phyloP scores from a whole-genome alignment of 2,329 filamentous ascomycete species.

The Venturiaceae sp. region DNA sequence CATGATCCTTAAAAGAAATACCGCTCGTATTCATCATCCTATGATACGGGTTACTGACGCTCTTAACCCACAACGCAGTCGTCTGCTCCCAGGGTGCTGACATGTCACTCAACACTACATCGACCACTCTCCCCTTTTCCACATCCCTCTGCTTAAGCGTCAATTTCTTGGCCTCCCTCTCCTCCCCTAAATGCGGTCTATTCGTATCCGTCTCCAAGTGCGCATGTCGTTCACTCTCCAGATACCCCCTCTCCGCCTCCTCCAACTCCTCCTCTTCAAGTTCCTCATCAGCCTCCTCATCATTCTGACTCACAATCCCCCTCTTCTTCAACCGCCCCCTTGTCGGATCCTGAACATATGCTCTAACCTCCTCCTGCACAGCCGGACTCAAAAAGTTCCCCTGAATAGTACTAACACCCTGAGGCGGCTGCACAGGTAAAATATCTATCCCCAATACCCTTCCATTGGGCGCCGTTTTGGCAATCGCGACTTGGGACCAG shows the following conservation, averaged over 20 bases:
- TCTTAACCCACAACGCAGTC: slow-evolving; percentile 70
- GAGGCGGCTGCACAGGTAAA: slow-evolving; percentile 82
- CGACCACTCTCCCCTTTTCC: slow-evolving; percentile 53
- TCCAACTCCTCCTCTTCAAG: slow-evolving; percentile 15
- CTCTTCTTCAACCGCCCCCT: slow-evolving; percentile 40
- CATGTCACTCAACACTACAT: slow-evolving; percentile 98
- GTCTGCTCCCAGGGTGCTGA: slow-evolving; percentile 89
- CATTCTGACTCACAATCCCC: slow-evolving; percentile 15
- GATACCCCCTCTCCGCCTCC: slow-evolving; percentile 33
- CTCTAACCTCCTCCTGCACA: slow-evolving; percentile 68
- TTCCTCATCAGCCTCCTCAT: slow-evolving; percentile 13
- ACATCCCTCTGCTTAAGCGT: slow-evolving; percentile 24
- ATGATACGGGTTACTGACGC: slow-evolving; percentile 80
- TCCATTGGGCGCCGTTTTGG: slow-evolving; percentile 31
- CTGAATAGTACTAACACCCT: slow-evolving; percentile 88
- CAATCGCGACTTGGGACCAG: slow-evolving; percentile 43
- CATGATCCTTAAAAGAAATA: slow-evolving; percentile 76
- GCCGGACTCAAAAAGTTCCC: slow-evolving; percentile 75
- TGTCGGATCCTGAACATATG: slow-evolving; percentile 59
- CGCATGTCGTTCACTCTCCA: slow-evolving; percentile 52
- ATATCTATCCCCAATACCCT: slow-evolving; percentile 87
- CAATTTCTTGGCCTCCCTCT: slow-evolving; percentile 14
- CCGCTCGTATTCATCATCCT: slow-evolving; percentile 99
- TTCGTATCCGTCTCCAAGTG: slow-evolving; percentile 14
- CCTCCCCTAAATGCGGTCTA: neutral